Base-by-base conservation (phyloP, 1,139 yeast genomes). In the Candida glucosophila region DNA sequence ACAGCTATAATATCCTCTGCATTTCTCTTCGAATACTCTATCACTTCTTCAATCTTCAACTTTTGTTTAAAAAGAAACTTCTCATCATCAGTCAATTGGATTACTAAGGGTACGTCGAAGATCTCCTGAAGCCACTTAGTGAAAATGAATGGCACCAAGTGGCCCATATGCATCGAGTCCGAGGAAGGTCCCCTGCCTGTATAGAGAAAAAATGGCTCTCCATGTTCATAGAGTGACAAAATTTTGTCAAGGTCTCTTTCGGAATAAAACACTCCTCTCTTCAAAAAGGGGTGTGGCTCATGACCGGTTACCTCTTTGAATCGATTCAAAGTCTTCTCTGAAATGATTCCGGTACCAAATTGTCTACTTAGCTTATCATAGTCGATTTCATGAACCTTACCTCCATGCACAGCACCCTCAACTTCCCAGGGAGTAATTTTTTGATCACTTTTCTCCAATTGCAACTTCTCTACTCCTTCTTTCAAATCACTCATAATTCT, bases 71-170 rank as follows among this genome's bases (percentile, higher is more conserved):
- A 92, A 45, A 92, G 59, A 55, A 90, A 92, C 61, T 92, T 92
- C 56, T 92, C 99, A 51, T 92, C 99, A 52, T 92, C 99, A 3
- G 98, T 92, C 58, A 92, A 66, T 55, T 90, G 96, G 40, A 92
- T 76, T 22, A 92, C 93, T 38, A 92, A 67, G n/a, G 98, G 97
- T 30, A 73, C 96, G 48, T 90, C 97, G 52, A 92, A 90, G 3
- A 88, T 98, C 26, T 88, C 96, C 56, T 92, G 99, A 44, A 92
- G 67, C 98, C 98, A 92, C 55, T 86, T 86, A 32, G 98, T 90
- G 63, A 92, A 92, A 20, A 81, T 55, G 49, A 92, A 92, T 8
- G 99, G 99, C 34, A 88, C 71, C 88, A 90, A 78, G 54, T 92
- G 99, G 24, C 98, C 99, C 59, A 92, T 66, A 52, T 92, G 99